phyloP scores from a whole-genome alignment of 768 basidiomycete species.

The Candolleomyces eurysporus region DNA sequence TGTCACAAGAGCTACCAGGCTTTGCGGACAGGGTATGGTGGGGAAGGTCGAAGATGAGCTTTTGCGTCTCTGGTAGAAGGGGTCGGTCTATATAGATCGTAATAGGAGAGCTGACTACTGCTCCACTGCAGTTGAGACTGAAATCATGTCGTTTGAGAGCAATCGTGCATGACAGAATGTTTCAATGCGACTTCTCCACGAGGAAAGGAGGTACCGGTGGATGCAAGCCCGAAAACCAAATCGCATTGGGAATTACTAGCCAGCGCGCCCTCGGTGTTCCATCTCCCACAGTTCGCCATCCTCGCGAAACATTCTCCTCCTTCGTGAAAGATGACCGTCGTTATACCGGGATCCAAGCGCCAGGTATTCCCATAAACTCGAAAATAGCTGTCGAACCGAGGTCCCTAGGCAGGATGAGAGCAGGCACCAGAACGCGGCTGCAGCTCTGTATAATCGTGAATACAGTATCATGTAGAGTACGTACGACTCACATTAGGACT shows the following conservation, averaged over 20 bases:
- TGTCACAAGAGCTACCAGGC: constrained; percentile 8
- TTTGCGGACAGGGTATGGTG: constrained; percentile 2
- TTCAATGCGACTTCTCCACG: neutral
- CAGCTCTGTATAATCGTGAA: constrained; percentile 19
- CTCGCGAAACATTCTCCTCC: constrained; percentile 37
- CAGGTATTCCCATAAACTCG: constrained; percentile 47
- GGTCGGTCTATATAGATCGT: constrained; percentile 11
- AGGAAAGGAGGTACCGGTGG: neutral
- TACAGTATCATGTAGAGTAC: neutral
- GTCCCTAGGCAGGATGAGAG: constrained; percentile 66
- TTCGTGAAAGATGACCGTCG: constrained; percentile 14
- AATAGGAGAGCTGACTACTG: constrained; percentile 6
- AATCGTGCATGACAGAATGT: neutral
- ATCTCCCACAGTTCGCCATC: constrained; percentile 63
- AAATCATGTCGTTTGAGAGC: constrained; percentile 6
- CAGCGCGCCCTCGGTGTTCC: constrained; percentile 30
- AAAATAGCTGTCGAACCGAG: constrained; percentile 41
- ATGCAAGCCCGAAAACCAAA: neutral
- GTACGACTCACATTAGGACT: constrained; percentile 43
- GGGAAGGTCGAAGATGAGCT: neutral
- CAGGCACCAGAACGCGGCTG: constrained; percentile 61
- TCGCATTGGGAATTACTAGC: constrained; percentile 4
- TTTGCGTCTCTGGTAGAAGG: neutral
- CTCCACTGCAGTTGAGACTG: constrained; percentile 1
- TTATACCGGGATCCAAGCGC: constrained; percentile 36